Conservation (phyloP, 345 rosid genomes). For the Cardamine occulta region DNA sequence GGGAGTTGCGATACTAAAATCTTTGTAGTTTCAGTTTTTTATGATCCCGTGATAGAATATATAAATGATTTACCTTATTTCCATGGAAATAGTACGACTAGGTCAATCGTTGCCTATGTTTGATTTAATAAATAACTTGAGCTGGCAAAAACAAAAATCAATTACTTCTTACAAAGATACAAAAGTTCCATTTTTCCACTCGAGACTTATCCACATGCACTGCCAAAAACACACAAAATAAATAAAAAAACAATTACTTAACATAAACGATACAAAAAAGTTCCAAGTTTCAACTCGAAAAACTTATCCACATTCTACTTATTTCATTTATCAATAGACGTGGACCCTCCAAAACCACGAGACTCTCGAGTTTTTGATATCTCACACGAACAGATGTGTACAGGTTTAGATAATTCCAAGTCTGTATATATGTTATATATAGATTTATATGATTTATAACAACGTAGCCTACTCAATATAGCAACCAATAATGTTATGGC, state of each 20-base stretch:
- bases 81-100: neutral
- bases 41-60: no score
- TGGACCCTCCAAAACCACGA: conserved; percentile 21
- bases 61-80: no score
- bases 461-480: conserved; percentile 13
- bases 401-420: neutral
- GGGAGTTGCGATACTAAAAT: neutral
- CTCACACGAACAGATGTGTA: neutral
- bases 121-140: neutral
- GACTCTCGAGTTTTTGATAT: conserved; percentile 14
- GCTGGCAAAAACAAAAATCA: conserved; percentile 5
- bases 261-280: neutral
- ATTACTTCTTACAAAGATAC: conserved; percentile 3
- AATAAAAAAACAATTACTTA: neutral
- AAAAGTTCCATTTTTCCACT: conserved; percentile 12
- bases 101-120: neutral
- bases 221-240: neutral
- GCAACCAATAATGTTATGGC: conserved; percentile 10
- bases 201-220: conserved; percentile 1
- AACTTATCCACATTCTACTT: neutral
- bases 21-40: neutral
- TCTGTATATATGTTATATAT: neutral
- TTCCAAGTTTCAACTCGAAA: neutral
- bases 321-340: neutral
- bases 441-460: neutral